These are phyloP conservation scores for Phytopythium vexans DNA, from an alignment of 352 stramenopile species.

Conservation along the genomic window DNA sequence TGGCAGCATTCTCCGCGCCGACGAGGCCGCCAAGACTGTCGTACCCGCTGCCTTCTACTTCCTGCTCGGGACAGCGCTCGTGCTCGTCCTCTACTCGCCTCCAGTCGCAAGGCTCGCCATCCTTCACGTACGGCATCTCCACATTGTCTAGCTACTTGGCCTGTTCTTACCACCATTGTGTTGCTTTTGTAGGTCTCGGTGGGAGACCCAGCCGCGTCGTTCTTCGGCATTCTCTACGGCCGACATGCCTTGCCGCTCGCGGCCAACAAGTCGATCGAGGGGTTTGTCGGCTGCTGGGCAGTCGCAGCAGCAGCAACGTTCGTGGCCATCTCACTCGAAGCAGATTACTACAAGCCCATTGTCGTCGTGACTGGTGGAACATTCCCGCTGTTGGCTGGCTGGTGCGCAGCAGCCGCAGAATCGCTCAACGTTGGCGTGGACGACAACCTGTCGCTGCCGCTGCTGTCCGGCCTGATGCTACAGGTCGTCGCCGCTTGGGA, in stretches of 20 bases:
- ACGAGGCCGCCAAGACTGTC: slow-evolving; percentile 30
- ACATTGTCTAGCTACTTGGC: background rate
- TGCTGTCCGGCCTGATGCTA: slow-evolving; percentile 39
- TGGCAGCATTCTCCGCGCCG: slow-evolving; percentile 34
- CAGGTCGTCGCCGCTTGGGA: slow-evolving; percentile 7
- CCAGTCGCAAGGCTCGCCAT: slow-evolving; percentile 46
- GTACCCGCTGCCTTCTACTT: slow-evolving; percentile 66
- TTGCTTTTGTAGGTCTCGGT: slow-evolving; percentile 1
- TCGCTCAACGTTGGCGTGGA: slow-evolving; percentile 41
- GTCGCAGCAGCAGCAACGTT: background rate
- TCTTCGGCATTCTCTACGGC: slow-evolving; percentile 3
- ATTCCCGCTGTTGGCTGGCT: slow-evolving; percentile 24
- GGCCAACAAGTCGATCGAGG: slow-evolving; percentile 4
- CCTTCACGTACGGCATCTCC: slow-evolving; percentile 35
- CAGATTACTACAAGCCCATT: slow-evolving; percentile 1
- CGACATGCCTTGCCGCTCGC: background rate
- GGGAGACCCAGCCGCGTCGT: slow-evolving; percentile 2
- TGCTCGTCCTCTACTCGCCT: slow-evolving; percentile 30
- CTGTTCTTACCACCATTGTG: too few species aligned
- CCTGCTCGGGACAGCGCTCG: slow-evolving; percentile 39
- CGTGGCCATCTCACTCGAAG: background rate
- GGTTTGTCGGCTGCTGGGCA: slow-evolving; percentile 2
- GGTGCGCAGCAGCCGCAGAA: slow-evolving; percentile 36
- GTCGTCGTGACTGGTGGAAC: background rate
- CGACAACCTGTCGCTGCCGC: slow-evolving; percentile 55